Evolutionary conservation across 1,284 basidiomycete genomes (phyloP), one percentile per base, ranked within the genome.

Genomic region (Marasmius oreades): DNA sequence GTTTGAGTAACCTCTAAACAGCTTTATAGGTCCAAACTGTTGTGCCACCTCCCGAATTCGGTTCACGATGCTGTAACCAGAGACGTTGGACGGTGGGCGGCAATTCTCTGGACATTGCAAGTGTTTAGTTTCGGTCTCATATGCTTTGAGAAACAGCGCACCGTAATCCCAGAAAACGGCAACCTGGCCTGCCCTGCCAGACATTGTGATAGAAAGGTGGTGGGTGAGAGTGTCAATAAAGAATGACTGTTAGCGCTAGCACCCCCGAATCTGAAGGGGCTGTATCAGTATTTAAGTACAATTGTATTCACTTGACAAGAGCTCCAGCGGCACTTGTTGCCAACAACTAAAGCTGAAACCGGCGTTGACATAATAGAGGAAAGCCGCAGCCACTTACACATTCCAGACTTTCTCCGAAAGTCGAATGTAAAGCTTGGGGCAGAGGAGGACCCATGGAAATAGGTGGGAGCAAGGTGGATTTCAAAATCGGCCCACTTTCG

Each of bases 61-160:
- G 43, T 64, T 63, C 1, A 69, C 73, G 6, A 69, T 53, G 22
- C 67, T 65, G 60, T 70, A 71, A 26, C 72, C 73, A 45, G 71
- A 63, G 4, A 67, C 63, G 20, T 62, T 68, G 7, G 75, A 68
- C 2, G 81, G 73, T 1, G 76, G 69, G 31, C 66, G 74, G 55
- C 80, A 82, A 55, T 84, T 85, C 63, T 85, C 83, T 78, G 58
- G 18, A 16, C 24, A 23, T 22, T 16, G 2, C 39, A 50, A 34
- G 57, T 28, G 58, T 42, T 26, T 20, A 4, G 31, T 10, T 14
- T 18, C 18, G 52, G 42, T 31, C 36, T 22, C n/a, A 12, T 34
- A 20, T 23, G 3, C 20, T 24, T 16, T 31, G n/a, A 16, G 45
- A 24, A 24, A n/a, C 5, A 8, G 56, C 54, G 45, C 43, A 69